These are phyloP conservation scores for Aspergillus pseudoviridinutans DNA, from an alignment of 2,329 filamentous ascomycete species.

Conservation along the genomic window DNA sequence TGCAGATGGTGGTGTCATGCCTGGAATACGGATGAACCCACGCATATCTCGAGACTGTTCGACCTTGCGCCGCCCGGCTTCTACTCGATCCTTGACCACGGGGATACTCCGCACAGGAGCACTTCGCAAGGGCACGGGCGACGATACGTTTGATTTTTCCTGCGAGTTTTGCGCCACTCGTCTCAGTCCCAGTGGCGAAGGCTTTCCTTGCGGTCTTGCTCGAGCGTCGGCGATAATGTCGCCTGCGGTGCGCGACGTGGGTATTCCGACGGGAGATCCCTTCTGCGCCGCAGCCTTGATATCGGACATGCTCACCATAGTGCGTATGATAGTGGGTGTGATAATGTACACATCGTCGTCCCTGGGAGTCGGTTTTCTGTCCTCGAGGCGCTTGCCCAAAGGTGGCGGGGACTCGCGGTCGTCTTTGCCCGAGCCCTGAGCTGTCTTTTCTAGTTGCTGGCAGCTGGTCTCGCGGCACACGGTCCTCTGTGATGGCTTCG, in stretches of 20 bases:
- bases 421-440: conserved; percentile 22
- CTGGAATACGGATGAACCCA: conserved; percentile 37
- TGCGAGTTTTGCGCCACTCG: conserved; percentile 20
- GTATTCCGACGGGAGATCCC: conserved; percentile 10
- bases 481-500: conserved; percentile 26
- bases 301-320: conserved; percentile 31
- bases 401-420: conserved; percentile 14
- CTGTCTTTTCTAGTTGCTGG: conserved; percentile 12
- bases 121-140: conserved; percentile 17
- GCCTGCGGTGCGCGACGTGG: conserved; percentile 17
- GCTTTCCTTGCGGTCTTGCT: conserved; percentile 22
- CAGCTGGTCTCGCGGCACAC: conserved; percentile 21
- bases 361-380: conserved; percentile 10
- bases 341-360: conserved; percentile 34
- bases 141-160: conserved; percentile 20
- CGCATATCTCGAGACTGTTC: conserved; percentile 24
- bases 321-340: conserved; percentile 42
- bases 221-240: conserved; percentile 27
- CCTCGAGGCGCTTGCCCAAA: conserved; percentile 10
- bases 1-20: conserved; percentile 24
- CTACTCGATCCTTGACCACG: conserved; percentile 10
- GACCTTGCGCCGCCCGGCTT: conserved; percentile 4
- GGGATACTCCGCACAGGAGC: conserved; percentile 11
- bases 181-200: conserved; percentile 25
- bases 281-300: conserved; percentile 16